Evolutionary conservation across 805 yeast genomes (phyloP).

Genomic region (Saccharomyces jurei): DNA sequence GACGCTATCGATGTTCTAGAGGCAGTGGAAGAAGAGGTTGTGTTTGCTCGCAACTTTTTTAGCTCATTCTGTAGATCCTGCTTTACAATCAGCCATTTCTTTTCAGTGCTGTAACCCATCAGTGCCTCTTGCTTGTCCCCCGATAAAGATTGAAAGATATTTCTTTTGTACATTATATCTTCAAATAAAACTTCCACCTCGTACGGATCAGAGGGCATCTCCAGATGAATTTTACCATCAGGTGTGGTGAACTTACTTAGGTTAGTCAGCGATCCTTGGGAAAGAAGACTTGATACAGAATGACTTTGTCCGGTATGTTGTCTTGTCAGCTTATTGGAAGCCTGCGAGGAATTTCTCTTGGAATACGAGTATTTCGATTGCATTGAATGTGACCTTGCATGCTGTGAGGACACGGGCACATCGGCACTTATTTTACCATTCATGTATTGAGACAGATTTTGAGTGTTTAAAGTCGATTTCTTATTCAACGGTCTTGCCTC

Average conservation of each 20-base stretch:
- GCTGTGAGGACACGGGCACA: slow-evolving; percentile 4
- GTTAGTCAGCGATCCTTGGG: slow-evolving; percentile 24
- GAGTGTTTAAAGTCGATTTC: slow-evolving; percentile 22
- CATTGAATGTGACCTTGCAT: slow-evolving; percentile 16
- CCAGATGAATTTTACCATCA: slow-evolving; percentile 36
- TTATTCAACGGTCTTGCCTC: slow-evolving; percentile 22
- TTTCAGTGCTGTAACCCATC: slow-evolving; percentile 62
- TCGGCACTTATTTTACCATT: slow-evolving; percentile 9
- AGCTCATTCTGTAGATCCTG: slow-evolving; percentile 78
- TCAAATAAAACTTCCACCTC: slow-evolving; percentile 69
- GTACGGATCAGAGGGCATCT: slow-evolving; percentile 56
- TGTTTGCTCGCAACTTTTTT: slow-evolving; percentile 40
- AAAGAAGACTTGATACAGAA: slow-evolving; percentile 19
- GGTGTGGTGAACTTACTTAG: slow-evolving; percentile 22
- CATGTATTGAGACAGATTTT: slow-evolving; percentile 25
- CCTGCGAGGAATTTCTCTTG: background rate
- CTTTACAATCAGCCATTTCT: slow-evolving; percentile 85
- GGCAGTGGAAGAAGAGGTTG: background rate
- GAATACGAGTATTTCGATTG: slow-evolving; percentile 24
- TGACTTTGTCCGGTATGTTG: slow-evolving; percentile 23
- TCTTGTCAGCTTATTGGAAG: slow-evolving; percentile 11
- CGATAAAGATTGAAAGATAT: slow-evolving; percentile 57
- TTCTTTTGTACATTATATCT: slow-evolving; percentile 76
- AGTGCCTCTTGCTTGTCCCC: slow-evolving; percentile 68
- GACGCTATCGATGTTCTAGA: background rate